Evolutionary conservation across 1,139 yeast genomes (phyloP).

Genomic region (Hansenula lynferdii): DNA sequence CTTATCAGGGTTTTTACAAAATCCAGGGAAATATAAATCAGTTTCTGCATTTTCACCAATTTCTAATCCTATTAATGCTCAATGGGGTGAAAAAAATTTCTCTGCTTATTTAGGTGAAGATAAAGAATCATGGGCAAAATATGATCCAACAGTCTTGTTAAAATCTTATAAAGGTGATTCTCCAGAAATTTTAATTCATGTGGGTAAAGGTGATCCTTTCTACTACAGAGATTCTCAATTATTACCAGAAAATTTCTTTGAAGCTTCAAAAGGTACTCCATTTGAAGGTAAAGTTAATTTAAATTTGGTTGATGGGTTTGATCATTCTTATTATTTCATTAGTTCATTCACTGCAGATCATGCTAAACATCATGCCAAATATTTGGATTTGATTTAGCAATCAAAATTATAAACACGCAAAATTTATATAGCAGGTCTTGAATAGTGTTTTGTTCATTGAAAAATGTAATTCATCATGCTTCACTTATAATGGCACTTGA

Average conservation of each 20-base stretch:
- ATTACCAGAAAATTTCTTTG: conserved; percentile 68
- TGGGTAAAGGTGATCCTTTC: conserved; percentile 75
- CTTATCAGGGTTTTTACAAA: conserved; percentile 64
- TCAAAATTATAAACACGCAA: too few species aligned
- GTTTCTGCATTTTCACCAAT: conserved; percentile 94
- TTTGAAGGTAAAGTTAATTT: conserved; percentile 61
- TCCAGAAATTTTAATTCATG: conserved; percentile 67
- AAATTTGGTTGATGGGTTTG: conserved; percentile 74
- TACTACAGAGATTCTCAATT: conserved; percentile 59
- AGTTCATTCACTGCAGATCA: conserved; percentile 80
- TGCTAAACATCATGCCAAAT: conserved; percentile 82
- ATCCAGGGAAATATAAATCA: conserved; percentile 72
- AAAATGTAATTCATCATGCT: neutral
- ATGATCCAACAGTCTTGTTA: conserved; percentile 79
- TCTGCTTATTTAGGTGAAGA: conserved; percentile 69
- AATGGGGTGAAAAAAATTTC: conserved; percentile 89
- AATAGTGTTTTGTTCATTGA: too few species aligned
- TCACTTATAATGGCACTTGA: conserved; percentile 49
- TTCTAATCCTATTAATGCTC: conserved; percentile 66
- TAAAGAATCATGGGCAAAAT: conserved; percentile 52
- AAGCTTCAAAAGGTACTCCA: conserved; percentile 55
- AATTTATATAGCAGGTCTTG: too few species aligned
- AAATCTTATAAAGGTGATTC: conserved; percentile 37
- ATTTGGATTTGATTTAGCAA: conserved; percentile 44
- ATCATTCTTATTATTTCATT: conserved; percentile 86